phyloP scores from a whole-genome alignment of 805 yeast genomes.

The Kodamaea leandrae region DNA sequence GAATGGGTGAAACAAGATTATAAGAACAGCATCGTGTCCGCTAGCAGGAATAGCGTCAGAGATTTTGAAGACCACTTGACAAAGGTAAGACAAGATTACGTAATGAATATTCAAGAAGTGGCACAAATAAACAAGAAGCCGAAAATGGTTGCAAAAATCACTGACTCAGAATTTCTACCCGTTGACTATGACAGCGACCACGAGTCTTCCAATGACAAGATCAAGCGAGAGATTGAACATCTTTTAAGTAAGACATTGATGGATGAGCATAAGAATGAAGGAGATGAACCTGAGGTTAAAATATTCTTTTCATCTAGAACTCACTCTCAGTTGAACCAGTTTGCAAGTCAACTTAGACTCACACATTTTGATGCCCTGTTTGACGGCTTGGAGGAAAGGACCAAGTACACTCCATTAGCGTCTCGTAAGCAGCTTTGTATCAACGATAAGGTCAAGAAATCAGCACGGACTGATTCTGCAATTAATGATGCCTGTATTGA shows the following conservation, averaged over 20 bases:
- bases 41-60: conserved; percentile 23
- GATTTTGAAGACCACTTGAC: conserved; percentile 44
- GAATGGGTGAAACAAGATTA: conserved; percentile 57
- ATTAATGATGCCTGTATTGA: conserved; percentile 84
- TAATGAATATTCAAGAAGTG: conserved; percentile 14
- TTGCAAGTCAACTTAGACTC: conserved; percentile 64
- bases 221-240: conserved; percentile 47
- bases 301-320: conserved; percentile 81
- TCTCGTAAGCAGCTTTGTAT: conserved; percentile 86
- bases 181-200: conserved; percentile 36
- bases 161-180: conserved; percentile 23
- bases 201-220: conserved; percentile 25
- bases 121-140: conserved; percentile 13
- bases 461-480: conserved; percentile 43
- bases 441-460: conserved; percentile 54
- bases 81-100: conserved; percentile 26
- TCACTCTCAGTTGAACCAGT: conserved; percentile 83
- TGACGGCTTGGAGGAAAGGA: conserved; percentile 44
- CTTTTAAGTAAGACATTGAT: conserved; percentile 46
- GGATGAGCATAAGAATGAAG: conserved; percentile 6
- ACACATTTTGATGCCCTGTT: conserved; percentile 66
- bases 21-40: conserved; percentile 30
- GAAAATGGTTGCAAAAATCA: conserved; percentile 10
- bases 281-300: conserved; percentile 20
- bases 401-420: conserved; percentile 71